Evolutionary conservation across 495 filamentous ascomycete genomes (phyloP).

Genomic region (Amphirosellinia nigrospora): DNA sequence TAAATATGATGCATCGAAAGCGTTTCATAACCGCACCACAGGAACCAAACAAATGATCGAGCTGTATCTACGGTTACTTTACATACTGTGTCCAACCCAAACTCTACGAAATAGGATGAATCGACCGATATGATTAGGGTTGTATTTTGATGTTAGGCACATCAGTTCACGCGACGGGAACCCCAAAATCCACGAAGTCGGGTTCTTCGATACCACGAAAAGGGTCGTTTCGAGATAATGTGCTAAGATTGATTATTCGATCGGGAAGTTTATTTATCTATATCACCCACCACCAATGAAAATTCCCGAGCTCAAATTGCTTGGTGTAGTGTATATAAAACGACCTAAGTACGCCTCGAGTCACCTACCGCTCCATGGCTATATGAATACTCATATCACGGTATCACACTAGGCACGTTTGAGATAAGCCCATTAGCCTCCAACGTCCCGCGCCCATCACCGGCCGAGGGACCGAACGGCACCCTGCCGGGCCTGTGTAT

Average conservation of each 20-base stretch:
- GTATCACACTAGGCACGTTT: neutral
- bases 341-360: neutral
- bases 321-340: neutral
- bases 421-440: neutral
- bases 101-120: neutral
- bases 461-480: conserved; percentile 1
- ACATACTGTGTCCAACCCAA: too few species aligned
- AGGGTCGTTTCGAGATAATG: neutral
- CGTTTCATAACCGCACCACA: neutral
- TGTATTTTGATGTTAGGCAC: neutral
- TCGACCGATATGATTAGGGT: neutral
- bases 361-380: neutral
- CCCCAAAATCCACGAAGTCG: neutral
- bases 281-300: neutral
- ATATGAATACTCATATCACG: neutral
- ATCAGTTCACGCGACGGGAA: neutral
- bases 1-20: neutral
- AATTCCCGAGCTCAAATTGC: too few species aligned
- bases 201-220: neutral
- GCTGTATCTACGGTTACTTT: too few species aligned
- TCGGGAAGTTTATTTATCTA: neutral
- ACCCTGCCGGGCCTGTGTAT: neutral
- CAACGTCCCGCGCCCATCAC: neutral
- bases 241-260: neutral
- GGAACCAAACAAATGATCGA: neutral